Evolutionary conservation across 805 yeast genomes (phyloP).

Genomic region (Candida arabinofermentans): DNA sequence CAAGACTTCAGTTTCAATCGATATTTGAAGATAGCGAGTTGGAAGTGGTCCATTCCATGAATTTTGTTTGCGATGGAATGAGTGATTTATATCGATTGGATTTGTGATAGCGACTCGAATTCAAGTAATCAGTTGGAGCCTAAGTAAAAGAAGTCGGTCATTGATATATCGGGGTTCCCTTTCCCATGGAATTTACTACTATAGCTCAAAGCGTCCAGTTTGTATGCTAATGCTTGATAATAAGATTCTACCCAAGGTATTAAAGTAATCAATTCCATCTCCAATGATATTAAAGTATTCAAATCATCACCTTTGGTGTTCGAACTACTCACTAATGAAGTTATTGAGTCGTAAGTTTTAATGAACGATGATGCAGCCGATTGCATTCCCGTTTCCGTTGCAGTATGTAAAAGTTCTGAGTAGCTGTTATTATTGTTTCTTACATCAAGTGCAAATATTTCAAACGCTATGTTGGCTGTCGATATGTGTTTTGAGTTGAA

Average conservation of each 20-base stretch:
- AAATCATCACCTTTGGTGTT: not conserved
- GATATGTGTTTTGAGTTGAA: not conserved
- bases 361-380: not conserved
- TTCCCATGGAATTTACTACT: not conserved
- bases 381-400: not conserved
- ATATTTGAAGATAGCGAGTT: too few relatives aligned
- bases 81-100: too few relatives aligned
- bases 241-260: slow-evolving; percentile 1
- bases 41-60: too few relatives aligned
- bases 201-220: not conserved
- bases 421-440: not conserved
- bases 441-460: not conserved
- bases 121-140: not conserved
- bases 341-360: not conserved
- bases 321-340: not conserved
- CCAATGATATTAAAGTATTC: not conserved
- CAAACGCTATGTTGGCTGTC: not conserved
- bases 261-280: not conserved
- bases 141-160: not conserved
- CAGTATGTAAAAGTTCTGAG: not conserved
- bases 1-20: too few relatives aligned
- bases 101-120: too few relatives aligned
- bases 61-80: too few relatives aligned
- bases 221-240: not conserved
- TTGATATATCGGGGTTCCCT: not conserved